These are phyloP conservation scores for Picea glauca DNA, from an alignment of 75 land plant genomes.

Conservation along the genomic window DNA sequence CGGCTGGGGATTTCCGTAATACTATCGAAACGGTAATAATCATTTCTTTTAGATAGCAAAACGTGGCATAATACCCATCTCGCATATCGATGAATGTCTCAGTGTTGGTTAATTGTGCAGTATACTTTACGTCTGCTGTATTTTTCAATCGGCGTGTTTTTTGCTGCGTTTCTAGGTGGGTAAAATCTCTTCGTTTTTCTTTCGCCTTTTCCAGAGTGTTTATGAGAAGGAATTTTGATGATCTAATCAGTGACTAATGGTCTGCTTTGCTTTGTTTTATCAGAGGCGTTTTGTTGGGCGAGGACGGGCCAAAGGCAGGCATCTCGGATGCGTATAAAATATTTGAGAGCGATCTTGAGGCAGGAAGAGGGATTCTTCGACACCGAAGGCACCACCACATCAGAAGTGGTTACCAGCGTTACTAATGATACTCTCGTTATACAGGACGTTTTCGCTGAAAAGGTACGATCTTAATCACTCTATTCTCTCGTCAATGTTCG, in stretches of 20 bases:
- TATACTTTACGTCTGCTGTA: constrained; percentile 28
- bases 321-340: constrained; percentile 38
- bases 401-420: constrained; percentile 40
- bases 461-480: constrained; percentile 23
- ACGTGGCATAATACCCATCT: too few relatives aligned
- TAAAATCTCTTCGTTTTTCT: background rate
- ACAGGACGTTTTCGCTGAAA: constrained; percentile 61
- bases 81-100: background rate
- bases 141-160: constrained; percentile 23
- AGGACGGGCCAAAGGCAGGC: constrained; percentile 58
- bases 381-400: constrained; percentile 29
- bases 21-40: constrained; percentile 16
- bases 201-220: background rate
- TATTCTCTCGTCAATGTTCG: too few relatives aligned
- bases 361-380: constrained; percentile 61
- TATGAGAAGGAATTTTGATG: too few relatives aligned
- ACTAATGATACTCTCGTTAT: constrained; percentile 34
- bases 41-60: background rate
- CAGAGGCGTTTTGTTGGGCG: constrained; percentile 69
- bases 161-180: constrained; percentile 47
- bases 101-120: constrained; percentile 14
- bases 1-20: background rate
- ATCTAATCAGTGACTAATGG: too few relatives aligned
- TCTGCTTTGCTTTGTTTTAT: background rate
- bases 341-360: constrained; percentile 45